Evolutionary conservation across 345 rosid genomes (phyloP), one percentile per base, ranked within the genome.

Genomic region (Populus simonii): DNA sequence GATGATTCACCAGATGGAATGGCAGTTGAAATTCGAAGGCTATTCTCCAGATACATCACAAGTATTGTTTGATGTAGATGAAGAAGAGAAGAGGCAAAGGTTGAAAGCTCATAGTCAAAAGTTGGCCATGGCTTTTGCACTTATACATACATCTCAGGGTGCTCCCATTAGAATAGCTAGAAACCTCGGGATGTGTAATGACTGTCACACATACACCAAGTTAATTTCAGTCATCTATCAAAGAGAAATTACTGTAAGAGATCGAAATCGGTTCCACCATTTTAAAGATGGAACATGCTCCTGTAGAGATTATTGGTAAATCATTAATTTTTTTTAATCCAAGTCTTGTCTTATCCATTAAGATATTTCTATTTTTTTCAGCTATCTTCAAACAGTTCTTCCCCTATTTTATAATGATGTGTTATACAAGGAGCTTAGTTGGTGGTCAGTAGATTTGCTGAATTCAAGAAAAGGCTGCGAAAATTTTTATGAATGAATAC

Each of bases 21-120:
- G 97, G 97, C 97, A 93, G 81, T 77, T 93, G 82, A 90, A 85
- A 74, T 93, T 93, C 29, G 94, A 93, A 82, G 97, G 97, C 12
- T 93, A 93, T 70, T 39, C 71, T 18, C 87, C 92, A 6, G 94
- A 93, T 45, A 74, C 85, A 61, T 87, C 89, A 61, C 91, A 89
- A 79, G 87, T 90, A 78, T 71, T 86, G 82, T 65, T 88, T 15
- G 84, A 91, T 41, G 89, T 88, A 59, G 90, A 88, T 36, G 94
- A 90, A 79, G 89, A 90, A 66, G 94, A 93, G 81, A 91, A 91
- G 80, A 80, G 75, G 80, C 75, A 89, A 31, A 93, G 91, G 79
- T 69, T 93, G 81, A 93, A 82, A 91, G 92, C 87, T 29, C 96
- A 93, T 66, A 85, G 91, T 78, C 97, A 87, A 79, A 93, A 93